A percentile compares a stretch with the other conserved stretches of the same genome.
Evolutionary conservation across 768 basidiomycete species (phyloP).

Genomic region (Suillus hirtellus): DNA sequence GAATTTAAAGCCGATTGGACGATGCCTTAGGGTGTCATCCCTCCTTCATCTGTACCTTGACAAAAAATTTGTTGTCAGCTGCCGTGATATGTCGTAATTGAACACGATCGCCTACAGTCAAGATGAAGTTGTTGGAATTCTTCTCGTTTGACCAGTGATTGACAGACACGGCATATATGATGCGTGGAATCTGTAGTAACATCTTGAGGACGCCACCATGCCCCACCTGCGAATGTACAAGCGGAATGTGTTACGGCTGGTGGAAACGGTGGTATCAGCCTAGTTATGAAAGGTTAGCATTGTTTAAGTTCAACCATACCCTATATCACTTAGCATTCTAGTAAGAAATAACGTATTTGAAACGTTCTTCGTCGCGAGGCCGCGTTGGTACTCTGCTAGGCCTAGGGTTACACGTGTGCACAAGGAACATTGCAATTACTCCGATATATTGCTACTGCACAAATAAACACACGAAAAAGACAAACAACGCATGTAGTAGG

Average conservation of each 20-base stretch:
- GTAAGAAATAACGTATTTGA: background rate
- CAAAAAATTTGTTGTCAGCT: background rate
- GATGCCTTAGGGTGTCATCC: background rate
- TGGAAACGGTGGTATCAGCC: background rate
- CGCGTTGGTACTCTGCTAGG: background rate
- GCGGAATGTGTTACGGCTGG: background rate
- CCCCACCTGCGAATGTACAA: background rate
- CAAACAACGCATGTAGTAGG: slow-evolving; percentile 5
- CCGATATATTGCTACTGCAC: slow-evolving; percentile 17
- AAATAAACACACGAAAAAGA: slow-evolving; percentile 2
- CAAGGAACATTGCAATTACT: slow-evolving; percentile 9
- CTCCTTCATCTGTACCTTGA: background rate
- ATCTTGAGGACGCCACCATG: background rate
- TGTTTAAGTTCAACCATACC: background rate
- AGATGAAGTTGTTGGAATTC: background rate
- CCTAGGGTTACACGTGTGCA: background rate
- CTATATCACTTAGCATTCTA: background rate
- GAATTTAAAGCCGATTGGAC: background rate
- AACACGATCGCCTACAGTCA: background rate
- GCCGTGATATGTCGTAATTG: background rate
- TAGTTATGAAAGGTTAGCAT: background rate
- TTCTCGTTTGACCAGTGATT: background rate
- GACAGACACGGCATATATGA: background rate
- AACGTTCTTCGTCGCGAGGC: background rate
- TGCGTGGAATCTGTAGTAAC: background rate